Evolutionary conservation across 192 early-diverging fungal species (phyloP).

Genomic region (Gigaspora rosea): DNA sequence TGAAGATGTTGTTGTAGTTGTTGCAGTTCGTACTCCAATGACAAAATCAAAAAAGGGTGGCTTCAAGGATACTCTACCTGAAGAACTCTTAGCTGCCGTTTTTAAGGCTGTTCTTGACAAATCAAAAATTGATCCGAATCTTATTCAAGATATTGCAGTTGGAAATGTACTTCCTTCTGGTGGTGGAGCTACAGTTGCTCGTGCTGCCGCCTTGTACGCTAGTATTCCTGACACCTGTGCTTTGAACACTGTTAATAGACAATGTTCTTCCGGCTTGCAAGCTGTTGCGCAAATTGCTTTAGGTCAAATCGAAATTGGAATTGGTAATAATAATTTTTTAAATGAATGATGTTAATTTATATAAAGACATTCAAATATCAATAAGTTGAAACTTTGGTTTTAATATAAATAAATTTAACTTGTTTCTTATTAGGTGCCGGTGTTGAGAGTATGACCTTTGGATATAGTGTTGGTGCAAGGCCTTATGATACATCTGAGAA

Average conservation of each 20-base stretch:
- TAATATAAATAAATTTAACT: too few relatives aligned
- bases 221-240: constrained; percentile 82
- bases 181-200: constrained; percentile 85
- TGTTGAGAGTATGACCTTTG: constrained; percentile 90
- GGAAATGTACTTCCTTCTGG: constrained; percentile 90
- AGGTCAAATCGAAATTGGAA: constrained; percentile 87
- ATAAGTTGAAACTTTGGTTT: too few relatives aligned
- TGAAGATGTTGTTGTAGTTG: constrained; percentile 81
- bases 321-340: constrained; percentile 49
- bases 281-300: constrained; percentile 81
- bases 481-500: constrained; percentile 73
- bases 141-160: constrained; percentile 91
- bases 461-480: constrained; percentile 80
- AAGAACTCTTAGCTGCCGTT: constrained; percentile 75
- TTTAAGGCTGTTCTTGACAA: constrained; percentile 74
- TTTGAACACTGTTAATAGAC: constrained; percentile 89
- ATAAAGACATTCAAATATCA: too few relatives aligned
- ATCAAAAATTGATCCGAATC: constrained; percentile 78
- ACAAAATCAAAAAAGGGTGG: constrained; percentile 75
- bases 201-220: constrained; percentile 88
- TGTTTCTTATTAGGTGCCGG: constrained; percentile 54
- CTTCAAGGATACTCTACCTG: constrained; percentile 78
- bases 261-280: constrained; percentile 91
- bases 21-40: constrained; percentile 77
- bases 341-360: too few relatives aligned